A percentile compares a stretch with the other conserved stretches of the same genome.
phyloP scores from a whole-genome alignment of 179 eudicot genomes.

The Spergularia azorica region DNA sequence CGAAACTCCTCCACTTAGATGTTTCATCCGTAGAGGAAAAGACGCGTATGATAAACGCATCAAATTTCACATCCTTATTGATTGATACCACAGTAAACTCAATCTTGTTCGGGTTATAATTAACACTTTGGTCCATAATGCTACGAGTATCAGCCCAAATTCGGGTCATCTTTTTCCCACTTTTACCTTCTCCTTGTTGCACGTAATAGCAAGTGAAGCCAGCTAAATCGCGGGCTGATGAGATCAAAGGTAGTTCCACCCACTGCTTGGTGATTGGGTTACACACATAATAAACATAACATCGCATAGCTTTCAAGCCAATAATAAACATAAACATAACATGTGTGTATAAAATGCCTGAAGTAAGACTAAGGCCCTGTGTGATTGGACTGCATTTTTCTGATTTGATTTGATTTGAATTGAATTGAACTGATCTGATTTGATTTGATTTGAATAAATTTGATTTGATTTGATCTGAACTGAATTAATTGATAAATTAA shows the following conservation, averaged over 20 bases:
- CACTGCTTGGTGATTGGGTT: slow-evolving; percentile 1
- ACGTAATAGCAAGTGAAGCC: not conserved
- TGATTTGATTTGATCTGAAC: too few relatives aligned
- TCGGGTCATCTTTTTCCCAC: too few relatives aligned
- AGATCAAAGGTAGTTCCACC: not conserved
- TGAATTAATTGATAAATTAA: too few relatives aligned
- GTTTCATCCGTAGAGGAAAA: not conserved
- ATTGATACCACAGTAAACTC: not conserved
- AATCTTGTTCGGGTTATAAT: not conserved
- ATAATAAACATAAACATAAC: not conserved
- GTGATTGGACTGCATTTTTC: too few relatives aligned
- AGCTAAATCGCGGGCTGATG: not conserved
- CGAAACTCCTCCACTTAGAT: not conserved
- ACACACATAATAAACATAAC: not conserved
- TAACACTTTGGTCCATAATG: not conserved
- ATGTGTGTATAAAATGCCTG: too few relatives aligned
- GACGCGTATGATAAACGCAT: not conserved
- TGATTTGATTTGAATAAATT: too few relatives aligned
- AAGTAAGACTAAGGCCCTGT: not conserved
- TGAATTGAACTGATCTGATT: too few relatives aligned
- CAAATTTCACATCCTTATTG: not conserved
- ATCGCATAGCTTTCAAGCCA: not conserved
- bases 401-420: too few relatives aligned
- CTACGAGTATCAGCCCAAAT: not conserved
- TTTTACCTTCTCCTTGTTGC: not conserved